These are phyloP conservation scores for Beauveria bassiana DNA, from an alignment of 2,329 filamentous ascomycete genomes.

Conservation along the genomic window DNA sequence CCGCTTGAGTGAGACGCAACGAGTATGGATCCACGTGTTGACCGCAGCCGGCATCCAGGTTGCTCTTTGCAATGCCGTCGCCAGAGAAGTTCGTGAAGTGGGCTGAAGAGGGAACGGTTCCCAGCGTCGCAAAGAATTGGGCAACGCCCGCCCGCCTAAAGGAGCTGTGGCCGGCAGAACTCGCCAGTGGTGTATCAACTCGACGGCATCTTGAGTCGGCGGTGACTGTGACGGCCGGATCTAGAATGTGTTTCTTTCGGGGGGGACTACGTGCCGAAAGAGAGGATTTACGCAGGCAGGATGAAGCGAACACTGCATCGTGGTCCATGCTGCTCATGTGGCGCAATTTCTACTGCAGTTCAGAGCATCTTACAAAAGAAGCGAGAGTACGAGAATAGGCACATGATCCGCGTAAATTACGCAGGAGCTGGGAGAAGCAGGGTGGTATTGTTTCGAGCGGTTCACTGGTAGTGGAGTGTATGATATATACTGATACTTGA, in stretches of 20 bases:
- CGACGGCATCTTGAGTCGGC: background rate
- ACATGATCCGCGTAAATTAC: conserved; percentile 5
- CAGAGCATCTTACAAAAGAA: background rate
- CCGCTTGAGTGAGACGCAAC: conserved; percentile 87
- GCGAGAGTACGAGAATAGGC: background rate
- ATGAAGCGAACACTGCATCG: background rate
- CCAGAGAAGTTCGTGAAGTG: conserved; percentile 41
- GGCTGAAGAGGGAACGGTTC: conserved; percentile 19
- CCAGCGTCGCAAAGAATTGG: background rate
- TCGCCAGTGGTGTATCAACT: background rate
- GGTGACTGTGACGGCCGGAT: background rate
- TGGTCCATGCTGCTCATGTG: background rate
- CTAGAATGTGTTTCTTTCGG: background rate
- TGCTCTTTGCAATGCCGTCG: conserved; percentile 64
- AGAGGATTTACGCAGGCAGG: background rate
- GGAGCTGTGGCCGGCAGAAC: background rate
- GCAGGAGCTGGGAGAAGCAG: background rate
- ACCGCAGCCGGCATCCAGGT: conserved; percentile 77
- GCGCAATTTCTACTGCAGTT: background rate
- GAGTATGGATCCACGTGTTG: conserved; percentile 94
- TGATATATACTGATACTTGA: background rate
- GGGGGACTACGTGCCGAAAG: background rate
- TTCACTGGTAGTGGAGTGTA: conserved; percentile 1
- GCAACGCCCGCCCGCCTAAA: background rate
- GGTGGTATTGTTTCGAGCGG: background rate